Conservation (phyloP, 163 green algal genomes). For the Botryococcus braunii region DNA sequence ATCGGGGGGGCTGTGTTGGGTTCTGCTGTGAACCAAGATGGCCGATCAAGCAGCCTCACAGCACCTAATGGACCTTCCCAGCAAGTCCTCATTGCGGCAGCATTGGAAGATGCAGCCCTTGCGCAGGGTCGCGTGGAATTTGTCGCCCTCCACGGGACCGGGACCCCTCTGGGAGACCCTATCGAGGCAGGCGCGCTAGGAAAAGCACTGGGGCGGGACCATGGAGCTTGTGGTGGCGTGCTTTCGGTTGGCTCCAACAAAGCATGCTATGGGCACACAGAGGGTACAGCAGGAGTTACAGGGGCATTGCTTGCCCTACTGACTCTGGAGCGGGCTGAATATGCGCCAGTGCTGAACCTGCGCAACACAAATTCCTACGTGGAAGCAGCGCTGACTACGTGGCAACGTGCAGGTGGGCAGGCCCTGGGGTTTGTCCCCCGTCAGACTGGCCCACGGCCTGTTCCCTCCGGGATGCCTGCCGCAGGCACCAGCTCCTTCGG, state of each 20-base stretch:
- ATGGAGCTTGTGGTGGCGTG: not conserved
- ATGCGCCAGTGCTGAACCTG: slow-evolving; percentile 40
- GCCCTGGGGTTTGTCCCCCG: not conserved
- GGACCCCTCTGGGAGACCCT: slow-evolving; percentile 74
- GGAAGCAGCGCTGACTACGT: slow-evolving; percentile 17
- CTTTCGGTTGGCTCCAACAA: slow-evolving; percentile 6
- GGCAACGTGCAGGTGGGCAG: not conserved
- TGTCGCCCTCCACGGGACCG: slow-evolving; percentile 44
- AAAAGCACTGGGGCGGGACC: not conserved
- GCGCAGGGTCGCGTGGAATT: not conserved
- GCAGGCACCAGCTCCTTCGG: slow-evolving; percentile 53
- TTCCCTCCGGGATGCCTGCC: not conserved
- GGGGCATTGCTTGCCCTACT: slow-evolving; percentile 21
- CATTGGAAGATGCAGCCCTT: slow-evolving; percentile 19
- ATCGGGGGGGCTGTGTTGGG: not conserved
- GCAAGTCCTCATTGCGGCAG: slow-evolving; percentile 30
- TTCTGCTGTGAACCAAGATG: slow-evolving; percentile 39
- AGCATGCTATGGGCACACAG: slow-evolving; percentile 15
- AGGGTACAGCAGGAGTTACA: slow-evolving; percentile 6
- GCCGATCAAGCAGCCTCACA: slow-evolving; percentile 71
- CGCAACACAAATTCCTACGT: slow-evolving; percentile 52
- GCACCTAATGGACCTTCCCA: slow-evolving; percentile 73
- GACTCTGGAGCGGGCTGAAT: not conserved
- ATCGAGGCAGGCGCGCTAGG: slow-evolving; percentile 65
- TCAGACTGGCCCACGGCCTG: not conserved